phyloP scores from a whole-genome alignment of 2,329 filamentous ascomycete genomes.

The Fusarium tjaetaba region DNA sequence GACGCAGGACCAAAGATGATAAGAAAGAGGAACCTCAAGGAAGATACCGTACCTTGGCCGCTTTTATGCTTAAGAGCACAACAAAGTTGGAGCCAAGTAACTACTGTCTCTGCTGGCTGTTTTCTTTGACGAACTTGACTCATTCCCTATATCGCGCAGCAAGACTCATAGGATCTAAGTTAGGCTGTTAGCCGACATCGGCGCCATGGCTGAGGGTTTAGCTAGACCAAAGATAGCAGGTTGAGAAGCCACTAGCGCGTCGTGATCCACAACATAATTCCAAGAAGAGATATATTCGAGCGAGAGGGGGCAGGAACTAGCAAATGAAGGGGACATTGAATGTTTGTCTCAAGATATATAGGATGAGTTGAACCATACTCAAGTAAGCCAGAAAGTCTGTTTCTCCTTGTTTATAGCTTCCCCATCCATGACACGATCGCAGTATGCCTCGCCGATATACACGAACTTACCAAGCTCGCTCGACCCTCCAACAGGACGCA shows the following conservation, averaged over 20 bases:
- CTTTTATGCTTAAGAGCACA: accelerated
- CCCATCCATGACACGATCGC: not conserved
- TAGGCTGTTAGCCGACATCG: not conserved
- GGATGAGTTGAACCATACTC: not conserved
- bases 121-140: not conserved
- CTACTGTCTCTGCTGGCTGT: not conserved
- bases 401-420: not conserved
- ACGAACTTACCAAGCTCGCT: accelerated
- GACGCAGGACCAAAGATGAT: no score
- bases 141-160: not conserved
- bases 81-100: no score
- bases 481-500: not conserved
- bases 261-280: not conserved
- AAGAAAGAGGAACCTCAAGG: accelerated
- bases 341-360: not conserved
- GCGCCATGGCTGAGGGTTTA: not conserved
- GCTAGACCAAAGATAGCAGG: not conserved
- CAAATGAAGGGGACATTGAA: not conserved
- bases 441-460: not conserved
- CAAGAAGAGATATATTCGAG: not conserved
- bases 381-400: not conserved
- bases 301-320: no score
- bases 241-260: not conserved
- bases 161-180: not conserved
- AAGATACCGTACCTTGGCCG: accelerated